Evolutionary conservation across 169 alveolate species (phyloP), one percentile per base, ranked within the genome.

Genomic region (Plasmodium blacklocki): DNA sequence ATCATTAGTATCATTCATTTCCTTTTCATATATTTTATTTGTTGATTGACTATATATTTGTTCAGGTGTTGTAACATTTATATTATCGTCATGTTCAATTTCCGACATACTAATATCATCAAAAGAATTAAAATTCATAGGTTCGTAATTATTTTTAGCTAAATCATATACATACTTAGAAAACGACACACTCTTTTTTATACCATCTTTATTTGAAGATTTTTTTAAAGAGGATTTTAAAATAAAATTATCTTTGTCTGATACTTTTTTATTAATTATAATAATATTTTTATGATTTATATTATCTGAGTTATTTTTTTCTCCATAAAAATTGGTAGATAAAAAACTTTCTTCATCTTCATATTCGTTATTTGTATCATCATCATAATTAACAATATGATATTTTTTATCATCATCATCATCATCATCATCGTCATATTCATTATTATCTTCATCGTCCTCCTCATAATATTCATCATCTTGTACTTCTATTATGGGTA

Each of bases 121-220:
- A 11, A 23, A 58, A 15, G 83, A 67, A 26, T 54, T 59, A 1
- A 60, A 29, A 29, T 71, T 80, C 58, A 80, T 80, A 26, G 39
- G 50, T 15, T 80, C 90, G 19, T 80, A 80, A 52, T 58, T 80
- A 71, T 64, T 45, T 50, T 23, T 80, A 2, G 70, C 71, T 15
- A 80, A 80, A 21, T 80, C 76, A 39, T 80, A 80, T 14, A 70
- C 83, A 73, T 80, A 80, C 4, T 80, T 68, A 1, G 90, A 80
- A 68, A 80, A 80, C 3, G 90, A 80, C 1, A 80, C 90, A 11
- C 50, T 67, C 49, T 80, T 80, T 68, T 58, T 80, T 18, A 66
- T 58, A 29, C 43, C 23, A n/a, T 67, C 26, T 12, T 49, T 68
- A 59, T 63, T 80, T 5, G 90, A 32, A 26, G 9, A 54, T 80